A percentile compares a stretch with the other conserved stretches of the same genome.
Evolutionary conservation across 768 basidiomycete species (phyloP).

Genomic region (Pisolithus marmoratus): DNA sequence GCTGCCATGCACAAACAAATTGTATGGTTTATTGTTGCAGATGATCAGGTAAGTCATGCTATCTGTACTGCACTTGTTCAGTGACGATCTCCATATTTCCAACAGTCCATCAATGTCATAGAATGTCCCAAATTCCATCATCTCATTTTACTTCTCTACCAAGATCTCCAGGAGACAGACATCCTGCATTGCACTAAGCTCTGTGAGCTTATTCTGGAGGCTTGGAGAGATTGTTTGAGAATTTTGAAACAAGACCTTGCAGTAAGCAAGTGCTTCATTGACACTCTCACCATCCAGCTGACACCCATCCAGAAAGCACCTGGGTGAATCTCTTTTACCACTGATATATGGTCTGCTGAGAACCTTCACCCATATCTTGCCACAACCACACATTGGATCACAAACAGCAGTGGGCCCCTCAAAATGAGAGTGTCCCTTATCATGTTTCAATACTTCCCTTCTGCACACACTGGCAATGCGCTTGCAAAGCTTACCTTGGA

Average conservation of each 20-base stretch:
- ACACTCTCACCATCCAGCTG: no score
- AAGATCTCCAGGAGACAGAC: conserved; percentile 16
- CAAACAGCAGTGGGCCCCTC: neutral
- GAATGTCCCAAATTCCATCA: conserved; percentile 19
- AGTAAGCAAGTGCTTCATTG: conserved; percentile 8
- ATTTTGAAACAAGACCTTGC: conserved; percentile 16
- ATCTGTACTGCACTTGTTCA: no score
- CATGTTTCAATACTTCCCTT: no score
- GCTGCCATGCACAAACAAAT: neutral
- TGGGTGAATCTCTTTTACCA: neutral
- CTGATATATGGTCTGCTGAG: neutral
- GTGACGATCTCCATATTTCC: neutral
- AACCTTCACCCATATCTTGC: neutral
- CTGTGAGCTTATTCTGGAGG: conserved; percentile 15
- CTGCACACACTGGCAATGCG: no score
- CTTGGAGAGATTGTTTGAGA: conserved; percentile 15
- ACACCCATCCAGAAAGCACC: neutral
- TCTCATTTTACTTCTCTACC: conserved; percentile 17
- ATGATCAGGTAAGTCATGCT: conserved; percentile 3
- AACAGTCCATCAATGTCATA: conserved; percentile 3
- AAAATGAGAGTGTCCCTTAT: no score
- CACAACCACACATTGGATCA: neutral
- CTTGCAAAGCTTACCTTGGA: no score
- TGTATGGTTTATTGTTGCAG: conserved; percentile 3
- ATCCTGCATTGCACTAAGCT: conserved; percentile 22